Evolutionary conservation across 1,284 basidiomycete genomes (phyloP).

Genomic region (Hemileia vastatrix): DNA sequence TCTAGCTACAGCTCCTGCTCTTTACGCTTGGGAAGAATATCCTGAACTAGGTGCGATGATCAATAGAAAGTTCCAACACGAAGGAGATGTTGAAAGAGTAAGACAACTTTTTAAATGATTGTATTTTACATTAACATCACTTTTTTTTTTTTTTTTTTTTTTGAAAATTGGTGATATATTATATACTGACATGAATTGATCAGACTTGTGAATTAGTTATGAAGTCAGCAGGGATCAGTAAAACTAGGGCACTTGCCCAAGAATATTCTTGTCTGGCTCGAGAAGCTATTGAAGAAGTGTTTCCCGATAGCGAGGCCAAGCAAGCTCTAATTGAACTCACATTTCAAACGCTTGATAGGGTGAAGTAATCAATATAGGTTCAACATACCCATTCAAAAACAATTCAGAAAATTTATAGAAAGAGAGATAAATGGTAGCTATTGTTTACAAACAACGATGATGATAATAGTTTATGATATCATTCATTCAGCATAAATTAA

Average conservation of each 20-base stretch:
- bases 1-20: slow-evolving; percentile 77
- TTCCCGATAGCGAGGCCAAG: slow-evolving; percentile 74
- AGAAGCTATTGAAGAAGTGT: slow-evolving; percentile 54
- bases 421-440: slow-evolving; percentile 33
- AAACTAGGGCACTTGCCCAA: slow-evolving; percentile 66
- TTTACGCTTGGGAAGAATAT: slow-evolving; percentile 91
- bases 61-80: slow-evolving; percentile 65
- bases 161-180: background rate
- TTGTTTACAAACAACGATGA: background rate
- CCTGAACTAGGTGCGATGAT: slow-evolving; percentile 74
- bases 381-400: background rate
- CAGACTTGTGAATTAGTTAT: slow-evolving; percentile 67
- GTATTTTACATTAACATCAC: slow-evolving; percentile 11
- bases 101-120: slow-evolving; percentile 34
- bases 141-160: slow-evolving; percentile 7
- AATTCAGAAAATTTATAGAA: background rate
- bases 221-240: slow-evolving; percentile 63
- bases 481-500: too few species aligned
- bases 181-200: background rate
- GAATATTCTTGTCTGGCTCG: slow-evolving; percentile 69
- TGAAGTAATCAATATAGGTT: slow-evolving; percentile 36
- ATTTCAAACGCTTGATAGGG: slow-evolving; percentile 47
- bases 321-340: slow-evolving; percentile 53
- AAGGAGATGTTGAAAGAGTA: slow-evolving; percentile 77
- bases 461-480: too few species aligned